phyloP scores from a whole-genome alignment of 108 stramenopile species.

The Cyclostephanos invisitatus region DNA sequence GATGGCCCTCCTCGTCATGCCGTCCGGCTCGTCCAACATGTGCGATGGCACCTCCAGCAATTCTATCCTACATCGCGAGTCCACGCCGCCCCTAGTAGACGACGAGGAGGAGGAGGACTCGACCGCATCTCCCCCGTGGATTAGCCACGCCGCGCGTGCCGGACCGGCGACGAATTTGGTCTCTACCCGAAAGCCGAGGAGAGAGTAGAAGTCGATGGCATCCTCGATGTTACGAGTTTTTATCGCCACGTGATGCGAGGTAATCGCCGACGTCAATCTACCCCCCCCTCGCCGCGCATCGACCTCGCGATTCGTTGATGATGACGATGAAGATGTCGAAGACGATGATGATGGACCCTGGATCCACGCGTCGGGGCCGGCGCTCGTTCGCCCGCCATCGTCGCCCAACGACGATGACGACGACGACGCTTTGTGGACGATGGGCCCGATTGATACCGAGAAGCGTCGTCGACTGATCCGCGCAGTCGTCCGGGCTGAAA shows the following conservation, averaged over 20 bases:
- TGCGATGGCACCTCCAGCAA: slow-evolving; percentile 79
- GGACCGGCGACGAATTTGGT: slow-evolving; percentile 78
- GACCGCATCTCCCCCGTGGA: slow-evolving; percentile 10
- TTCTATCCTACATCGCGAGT: slow-evolving; percentile 58
- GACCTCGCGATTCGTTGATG: no score
- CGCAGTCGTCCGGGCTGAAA: no score
- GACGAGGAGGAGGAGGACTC: not conserved
- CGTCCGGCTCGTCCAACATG: slow-evolving; percentile 70
- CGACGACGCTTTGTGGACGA: no score
- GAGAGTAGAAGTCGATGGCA: slow-evolving; percentile 80
- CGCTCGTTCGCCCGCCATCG: no score
- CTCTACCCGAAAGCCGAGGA: slow-evolving; percentile 72
- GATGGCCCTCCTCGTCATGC: slow-evolving; percentile 64
- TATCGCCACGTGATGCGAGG: slow-evolving; percentile 70
- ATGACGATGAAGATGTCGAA: no score
- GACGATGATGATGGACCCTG: no score
- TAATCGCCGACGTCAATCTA: not conserved
- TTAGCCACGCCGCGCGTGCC: slow-evolving; percentile 76
- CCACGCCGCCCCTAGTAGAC: not conserved
- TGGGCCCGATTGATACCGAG: no score
- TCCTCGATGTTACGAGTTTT: slow-evolving; percentile 81
- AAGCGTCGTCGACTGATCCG: no score
- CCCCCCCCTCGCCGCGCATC: not conserved
- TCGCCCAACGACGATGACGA: no score
- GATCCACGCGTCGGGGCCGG: no score